Conservation (phyloP, 495 filamentous ascomycete species). For the Lasiosphaeris hirsuta region DNA sequence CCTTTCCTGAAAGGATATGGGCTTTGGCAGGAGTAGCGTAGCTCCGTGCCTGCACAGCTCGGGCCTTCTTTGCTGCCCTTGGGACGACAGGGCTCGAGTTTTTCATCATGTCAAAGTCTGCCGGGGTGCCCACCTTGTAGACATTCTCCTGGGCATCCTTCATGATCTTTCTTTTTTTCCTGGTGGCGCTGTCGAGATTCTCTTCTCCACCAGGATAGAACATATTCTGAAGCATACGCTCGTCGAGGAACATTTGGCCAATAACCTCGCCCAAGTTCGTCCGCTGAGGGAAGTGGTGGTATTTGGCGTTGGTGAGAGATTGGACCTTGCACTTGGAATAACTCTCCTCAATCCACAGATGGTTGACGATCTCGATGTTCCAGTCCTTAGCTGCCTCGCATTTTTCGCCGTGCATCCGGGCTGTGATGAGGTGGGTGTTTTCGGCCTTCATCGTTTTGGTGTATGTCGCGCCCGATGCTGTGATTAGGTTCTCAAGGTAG, state of each 20-base stretch:
- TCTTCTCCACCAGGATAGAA: slow-evolving; percentile 43
- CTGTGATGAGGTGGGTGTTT: slow-evolving; percentile 94
- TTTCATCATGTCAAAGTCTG: slow-evolving; percentile 28
- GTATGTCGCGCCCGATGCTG: slow-evolving; percentile 75
- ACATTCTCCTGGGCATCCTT: slow-evolving; percentile 40
- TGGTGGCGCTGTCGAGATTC: slow-evolving; percentile 25
- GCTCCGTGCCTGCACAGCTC: slow-evolving; percentile 15
- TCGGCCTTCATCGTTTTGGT: slow-evolving; percentile 91
- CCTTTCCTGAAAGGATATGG: slow-evolving; percentile 58
- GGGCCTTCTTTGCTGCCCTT: slow-evolving; percentile 2
- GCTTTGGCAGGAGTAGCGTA: slow-evolving; percentile 43
- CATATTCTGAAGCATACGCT: slow-evolving; percentile 30
- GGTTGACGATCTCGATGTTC: slow-evolving; percentile 86
- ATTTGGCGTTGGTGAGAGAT: slow-evolving; percentile 62
- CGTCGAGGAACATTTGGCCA: slow-evolving; percentile 66
- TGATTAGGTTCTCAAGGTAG: slow-evolving; percentile 90
- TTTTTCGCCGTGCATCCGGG: slow-evolving; percentile 83
- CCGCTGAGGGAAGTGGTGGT: slow-evolving; percentile 75
- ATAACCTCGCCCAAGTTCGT: slow-evolving; percentile 93
- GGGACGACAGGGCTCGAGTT: slow-evolving; percentile 20
- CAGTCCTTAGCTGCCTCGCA: slow-evolving; percentile 87
- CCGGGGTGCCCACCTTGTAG: slow-evolving; percentile 24
- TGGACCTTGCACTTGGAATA: slow-evolving; percentile 81
- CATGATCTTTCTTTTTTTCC: slow-evolving; percentile 41
- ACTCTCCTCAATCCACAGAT: slow-evolving; percentile 96